Evolutionary conservation across 2,329 filamentous ascomycete species (phyloP).

Genomic region (Ophiocordyceps unilateralis): DNA sequence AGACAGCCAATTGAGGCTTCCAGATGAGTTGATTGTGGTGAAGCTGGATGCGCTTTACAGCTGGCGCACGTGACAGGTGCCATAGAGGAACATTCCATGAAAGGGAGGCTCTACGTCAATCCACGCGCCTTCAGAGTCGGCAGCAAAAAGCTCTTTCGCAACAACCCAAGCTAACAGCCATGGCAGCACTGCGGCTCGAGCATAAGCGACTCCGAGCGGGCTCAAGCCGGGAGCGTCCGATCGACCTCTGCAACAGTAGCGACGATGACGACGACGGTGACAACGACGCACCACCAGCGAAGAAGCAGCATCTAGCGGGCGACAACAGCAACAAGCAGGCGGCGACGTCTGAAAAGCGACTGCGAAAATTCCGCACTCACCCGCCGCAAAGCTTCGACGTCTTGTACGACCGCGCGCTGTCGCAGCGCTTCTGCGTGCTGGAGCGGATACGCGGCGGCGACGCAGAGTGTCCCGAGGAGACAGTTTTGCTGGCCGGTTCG

Average conservation of each 20-base stretch:
- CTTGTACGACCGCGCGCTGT: slow-evolving; percentile 21
- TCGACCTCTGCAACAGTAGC: slow-evolving; percentile 2
- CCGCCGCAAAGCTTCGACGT: slow-evolving; percentile 17
- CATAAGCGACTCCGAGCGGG: neutral
- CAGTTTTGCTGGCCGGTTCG: slow-evolving; percentile 40
- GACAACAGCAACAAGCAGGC: neutral
- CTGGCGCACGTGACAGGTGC: too few species aligned
- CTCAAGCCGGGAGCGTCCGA: slow-evolving; percentile 3
- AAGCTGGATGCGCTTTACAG: too few species aligned
- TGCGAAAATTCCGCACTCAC: slow-evolving; percentile 15
- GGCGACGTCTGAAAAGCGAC: slow-evolving; percentile 15
- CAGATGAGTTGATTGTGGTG: too few species aligned
- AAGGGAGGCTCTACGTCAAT: neutral
- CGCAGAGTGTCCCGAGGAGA: slow-evolving; percentile 26
- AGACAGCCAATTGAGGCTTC: too few species aligned
- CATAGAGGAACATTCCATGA: too few species aligned
- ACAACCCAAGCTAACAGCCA: too few species aligned
- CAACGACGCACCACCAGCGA: too few species aligned
- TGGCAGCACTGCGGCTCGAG: neutral
- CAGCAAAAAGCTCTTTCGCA: too few species aligned
- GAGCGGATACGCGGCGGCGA: slow-evolving; percentile 18
- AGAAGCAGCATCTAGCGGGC: too few species aligned
- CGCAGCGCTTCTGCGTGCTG: slow-evolving; percentile 30
- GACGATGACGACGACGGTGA: neutral
- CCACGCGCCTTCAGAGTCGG: neutral